Conservation (phyloP, 495 filamentous ascomycete species). For the Penicillium mononematosum region DNA sequence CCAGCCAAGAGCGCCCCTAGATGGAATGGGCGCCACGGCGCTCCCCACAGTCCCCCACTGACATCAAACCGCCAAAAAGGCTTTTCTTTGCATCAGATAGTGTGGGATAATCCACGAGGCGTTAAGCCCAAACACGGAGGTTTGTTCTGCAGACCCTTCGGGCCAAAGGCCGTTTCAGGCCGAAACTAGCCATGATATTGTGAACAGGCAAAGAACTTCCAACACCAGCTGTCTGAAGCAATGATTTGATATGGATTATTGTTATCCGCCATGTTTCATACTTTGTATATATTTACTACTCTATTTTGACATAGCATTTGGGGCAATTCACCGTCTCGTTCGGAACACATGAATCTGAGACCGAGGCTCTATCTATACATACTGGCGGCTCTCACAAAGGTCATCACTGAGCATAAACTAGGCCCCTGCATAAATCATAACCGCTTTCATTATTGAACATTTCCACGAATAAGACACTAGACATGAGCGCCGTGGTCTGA, state of each 20-base stretch:
- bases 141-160: slow-evolving; percentile 14
- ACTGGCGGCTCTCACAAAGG: neutral
- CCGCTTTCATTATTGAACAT: neutral
- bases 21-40: slow-evolving; percentile 11
- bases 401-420: neutral
- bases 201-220: slow-evolving; percentile 12
- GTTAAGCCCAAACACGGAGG: slow-evolving; percentile 5
- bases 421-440: neutral
- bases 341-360: neutral
- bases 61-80: slow-evolving; percentile 2
- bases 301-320: neutral
- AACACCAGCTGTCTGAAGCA: neutral
- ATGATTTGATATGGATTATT: slow-evolving; percentile 1
- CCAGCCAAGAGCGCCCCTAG: slow-evolving; percentile 11
- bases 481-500: slow-evolving; percentile 1
- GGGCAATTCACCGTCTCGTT: neutral
- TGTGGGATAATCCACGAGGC: slow-evolving; percentile 2
- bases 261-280: neutral
- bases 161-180: slow-evolving; percentile 26
- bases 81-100: neutral
- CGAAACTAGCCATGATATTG: slow-evolving; percentile 17
- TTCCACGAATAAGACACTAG: neutral
- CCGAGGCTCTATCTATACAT: neutral
- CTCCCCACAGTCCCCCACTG: neutral
- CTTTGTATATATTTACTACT: neutral